A percentile compares a stretch with the other conserved stretches of the same genome.
phyloP scores from a whole-genome alignment of 164 flowering plant species.

The Houttuynia cordata region DNA sequence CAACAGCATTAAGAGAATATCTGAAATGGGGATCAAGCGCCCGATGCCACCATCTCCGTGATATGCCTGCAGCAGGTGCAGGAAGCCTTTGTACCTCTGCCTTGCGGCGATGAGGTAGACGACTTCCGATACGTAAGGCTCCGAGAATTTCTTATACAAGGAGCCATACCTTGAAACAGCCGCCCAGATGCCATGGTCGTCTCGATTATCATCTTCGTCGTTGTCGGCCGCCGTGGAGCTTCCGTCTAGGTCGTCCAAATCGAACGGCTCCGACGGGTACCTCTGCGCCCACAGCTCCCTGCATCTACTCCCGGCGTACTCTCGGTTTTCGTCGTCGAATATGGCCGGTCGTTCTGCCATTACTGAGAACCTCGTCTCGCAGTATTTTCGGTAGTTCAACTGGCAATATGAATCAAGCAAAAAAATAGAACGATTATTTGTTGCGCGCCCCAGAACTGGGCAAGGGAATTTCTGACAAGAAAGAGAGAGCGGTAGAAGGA shows the following conservation, averaged over 20 bases:
- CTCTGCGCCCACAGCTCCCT: slow-evolving; percentile 48
- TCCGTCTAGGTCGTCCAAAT: slow-evolving; percentile 21
- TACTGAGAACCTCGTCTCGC: slow-evolving; percentile 58
- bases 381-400: slow-evolving; percentile 57
- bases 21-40: slow-evolving; percentile 56
- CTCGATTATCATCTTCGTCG: slow-evolving; percentile 8
- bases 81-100: slow-evolving; percentile 57
- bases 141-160: slow-evolving; percentile 33
- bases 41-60: slow-evolving; percentile 19
- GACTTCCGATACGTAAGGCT: slow-evolving; percentile 54
- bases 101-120: slow-evolving; percentile 69
- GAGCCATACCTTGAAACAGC: slow-evolving; percentile 29
- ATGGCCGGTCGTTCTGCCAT: slow-evolving; percentile 54
- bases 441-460: not conserved
- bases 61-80: slow-evolving; percentile 35
- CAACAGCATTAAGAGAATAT: slow-evolving; percentile 75
- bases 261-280: slow-evolving; percentile 73
- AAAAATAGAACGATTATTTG: not conserved
- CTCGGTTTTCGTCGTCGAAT: slow-evolving; percentile 76
- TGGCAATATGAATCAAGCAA: slow-evolving; percentile 11
- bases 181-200: slow-evolving; percentile 24
- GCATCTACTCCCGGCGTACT: slow-evolving; percentile 72
- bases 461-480: too few relatives aligned
- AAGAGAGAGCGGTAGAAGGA: not conserved
- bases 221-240: not conserved